A percentile compares a stretch with the other conserved stretches of the same genome.
phyloP scores from a whole-genome alignment of 345 rosid genomes.

The Boechera retrofracta region DNA sequence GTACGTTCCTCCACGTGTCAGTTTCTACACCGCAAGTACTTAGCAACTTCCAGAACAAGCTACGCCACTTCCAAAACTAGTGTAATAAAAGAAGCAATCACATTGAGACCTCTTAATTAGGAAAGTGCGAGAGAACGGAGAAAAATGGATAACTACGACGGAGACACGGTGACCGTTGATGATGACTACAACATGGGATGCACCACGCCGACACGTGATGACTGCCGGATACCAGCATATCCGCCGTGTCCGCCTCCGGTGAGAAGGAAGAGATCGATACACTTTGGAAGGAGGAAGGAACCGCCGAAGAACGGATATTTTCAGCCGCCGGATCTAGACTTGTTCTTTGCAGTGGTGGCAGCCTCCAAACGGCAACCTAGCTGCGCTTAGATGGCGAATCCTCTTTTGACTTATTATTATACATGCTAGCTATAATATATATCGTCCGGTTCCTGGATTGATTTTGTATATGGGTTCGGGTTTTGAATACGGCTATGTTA shows the following conservation, averaged over 20 bases:
- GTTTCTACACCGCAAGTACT: slow-evolving; percentile 26
- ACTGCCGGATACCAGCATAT: slow-evolving; percentile 47
- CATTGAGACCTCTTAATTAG: background rate
- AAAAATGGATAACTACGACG: slow-evolving; percentile 29
- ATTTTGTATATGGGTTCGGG: slow-evolving; percentile 14
- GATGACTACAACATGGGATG: slow-evolving; percentile 49
- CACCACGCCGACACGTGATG: slow-evolving; percentile 61
- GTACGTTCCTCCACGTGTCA: slow-evolving; percentile 26
- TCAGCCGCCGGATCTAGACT: slow-evolving; percentile 75
- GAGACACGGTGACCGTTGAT: slow-evolving; percentile 14
- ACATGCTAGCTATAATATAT: background rate
- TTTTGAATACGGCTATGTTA: slow-evolving; percentile 16
- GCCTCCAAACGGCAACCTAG: slow-evolving; percentile 37
- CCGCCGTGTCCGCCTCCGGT: slow-evolving; percentile 66
- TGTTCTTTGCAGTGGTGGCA: slow-evolving; percentile 48
- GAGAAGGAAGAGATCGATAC: slow-evolving; percentile 53
- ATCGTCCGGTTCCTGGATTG: slow-evolving; percentile 16
- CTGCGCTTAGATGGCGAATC: slow-evolving; percentile 28
- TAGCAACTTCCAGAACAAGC: slow-evolving; percentile 48
- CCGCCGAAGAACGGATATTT: slow-evolving; percentile 71
- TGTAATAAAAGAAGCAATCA: slow-evolving; percentile 29
- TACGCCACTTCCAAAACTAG: slow-evolving; percentile 26
- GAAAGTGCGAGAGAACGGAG: background rate
- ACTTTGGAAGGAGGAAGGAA: slow-evolving; percentile 12
- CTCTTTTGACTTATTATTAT: slow-evolving; percentile 15